phyloP scores from a whole-genome alignment of 192 early-diverging fungal species.

The Hyaloraphidium curvatum region DNA sequence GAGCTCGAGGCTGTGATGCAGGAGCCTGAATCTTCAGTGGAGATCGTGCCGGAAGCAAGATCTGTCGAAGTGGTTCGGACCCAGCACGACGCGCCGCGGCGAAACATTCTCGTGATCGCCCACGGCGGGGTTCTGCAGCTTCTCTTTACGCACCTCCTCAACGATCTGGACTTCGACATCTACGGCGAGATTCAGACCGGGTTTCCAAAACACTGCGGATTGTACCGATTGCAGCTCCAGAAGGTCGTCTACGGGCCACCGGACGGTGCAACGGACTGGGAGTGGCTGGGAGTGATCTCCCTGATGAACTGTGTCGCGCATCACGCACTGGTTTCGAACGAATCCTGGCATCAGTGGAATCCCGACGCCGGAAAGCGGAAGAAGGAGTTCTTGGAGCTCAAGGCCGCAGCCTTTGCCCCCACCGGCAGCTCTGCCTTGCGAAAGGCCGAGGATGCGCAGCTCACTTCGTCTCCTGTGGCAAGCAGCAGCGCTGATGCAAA shows the following conservation, averaged over 20 bases:
- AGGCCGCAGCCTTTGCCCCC: too few relatives aligned
- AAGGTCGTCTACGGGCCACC: background rate
- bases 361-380: background rate
- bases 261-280: too few relatives aligned
- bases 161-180: background rate
- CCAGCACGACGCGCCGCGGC: too few relatives aligned
- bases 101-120: background rate
- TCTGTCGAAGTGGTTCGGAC: too few relatives aligned
- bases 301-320: background rate
- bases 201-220: background rate
- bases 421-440: too few relatives aligned
- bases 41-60: too few relatives aligned
- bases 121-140: slow-evolving; percentile 1
- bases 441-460: too few relatives aligned
- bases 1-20: too few relatives aligned
- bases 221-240: background rate
- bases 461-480: too few relatives aligned
- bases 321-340: background rate
- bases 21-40: too few relatives aligned
- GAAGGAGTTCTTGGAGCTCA: background rate
- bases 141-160: slow-evolving; percentile 1
- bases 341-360: background rate
- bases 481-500: too few relatives aligned
- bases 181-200: background rate
- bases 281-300: background rate